Conservation (phyloP, 2,329 filamentous ascomycete species). For the Colletotrichum limetticola region DNA sequence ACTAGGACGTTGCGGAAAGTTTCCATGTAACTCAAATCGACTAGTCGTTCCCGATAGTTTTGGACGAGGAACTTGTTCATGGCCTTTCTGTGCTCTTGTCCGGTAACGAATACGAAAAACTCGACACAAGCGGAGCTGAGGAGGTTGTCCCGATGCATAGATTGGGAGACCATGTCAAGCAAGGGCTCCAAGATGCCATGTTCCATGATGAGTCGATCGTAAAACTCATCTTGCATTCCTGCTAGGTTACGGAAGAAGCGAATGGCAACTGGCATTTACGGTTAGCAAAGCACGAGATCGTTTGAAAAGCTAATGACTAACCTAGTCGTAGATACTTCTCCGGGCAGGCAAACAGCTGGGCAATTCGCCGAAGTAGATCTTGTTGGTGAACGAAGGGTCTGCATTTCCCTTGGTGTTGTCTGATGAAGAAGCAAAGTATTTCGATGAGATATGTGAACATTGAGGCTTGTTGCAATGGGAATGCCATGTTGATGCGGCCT, state of each 20-base stretch:
- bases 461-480: constrained; percentile 87
- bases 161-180: constrained; percentile 83
- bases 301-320: constrained; percentile 56
- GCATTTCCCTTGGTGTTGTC: constrained; percentile 86
- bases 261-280: constrained; percentile 72
- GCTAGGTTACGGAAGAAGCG: constrained; percentile 94
- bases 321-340: constrained; percentile 95
- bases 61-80: constrained; percentile 87
- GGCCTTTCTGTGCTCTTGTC: constrained; percentile 80
- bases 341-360: constrained; percentile 82
- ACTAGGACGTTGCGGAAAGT: constrained; percentile 82
- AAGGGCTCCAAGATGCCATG: constrained; percentile 86
- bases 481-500: constrained; percentile 72
- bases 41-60: constrained; percentile 81
- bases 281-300: neutral
- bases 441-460: constrained; percentile 92
- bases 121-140: constrained; percentile 94
- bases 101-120: constrained; percentile 88
- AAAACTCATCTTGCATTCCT: constrained; percentile 89
- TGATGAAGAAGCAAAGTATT: constrained; percentile 92
- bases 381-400: constrained; percentile 89
- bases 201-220: constrained; percentile 84
- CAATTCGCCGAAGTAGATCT: constrained; percentile 80
- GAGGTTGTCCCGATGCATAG: constrained; percentile 91
- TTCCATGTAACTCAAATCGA: constrained; percentile 82